These are phyloP conservation scores for Colletotrichum limetticola DNA, from an alignment of 2,329 filamentous ascomycete genomes.

Conservation along the genomic window DNA sequence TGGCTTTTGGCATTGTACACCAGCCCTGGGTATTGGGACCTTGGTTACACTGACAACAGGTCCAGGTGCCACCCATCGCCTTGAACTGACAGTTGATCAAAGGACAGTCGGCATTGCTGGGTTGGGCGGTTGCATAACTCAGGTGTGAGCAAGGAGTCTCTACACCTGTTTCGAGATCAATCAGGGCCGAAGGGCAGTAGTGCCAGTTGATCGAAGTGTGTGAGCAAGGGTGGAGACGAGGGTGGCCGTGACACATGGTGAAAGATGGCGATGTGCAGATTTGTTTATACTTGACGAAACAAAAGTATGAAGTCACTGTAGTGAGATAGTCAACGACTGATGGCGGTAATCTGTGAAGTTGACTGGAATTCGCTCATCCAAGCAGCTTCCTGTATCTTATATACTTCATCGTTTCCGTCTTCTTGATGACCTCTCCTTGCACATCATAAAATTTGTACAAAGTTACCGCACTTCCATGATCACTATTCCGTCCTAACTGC, in stretches of 20 bases:
- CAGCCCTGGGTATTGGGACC: conserved; percentile 64
- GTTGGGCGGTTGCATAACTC: conserved; percentile 58
- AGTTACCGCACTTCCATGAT: conserved; percentile 3
- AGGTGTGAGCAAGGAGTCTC: conserved; percentile 61
- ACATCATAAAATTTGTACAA: neutral
- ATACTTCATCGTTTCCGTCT: conserved; percentile 4
- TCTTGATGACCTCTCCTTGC: neutral
- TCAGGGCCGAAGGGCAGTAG: conserved; percentile 60
- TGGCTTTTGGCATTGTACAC: conserved; percentile 55
- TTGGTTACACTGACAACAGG: conserved; percentile 63
- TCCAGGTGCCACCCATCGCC: conserved; percentile 61
- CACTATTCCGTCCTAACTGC: conserved; percentile 19
- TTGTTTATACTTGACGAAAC: too few relatives aligned
- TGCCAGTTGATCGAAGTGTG: conserved; percentile 67
- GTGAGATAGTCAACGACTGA: neutral
- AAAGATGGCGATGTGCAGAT: neutral
- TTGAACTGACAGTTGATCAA: conserved; percentile 63
- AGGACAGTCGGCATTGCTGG: conserved; percentile 56
- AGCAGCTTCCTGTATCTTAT: conserved; percentile 11
- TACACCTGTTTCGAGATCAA: conserved; percentile 61
- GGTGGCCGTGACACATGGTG: conserved; percentile 66
- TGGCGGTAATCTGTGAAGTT: neutral
- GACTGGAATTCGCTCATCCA: neutral
- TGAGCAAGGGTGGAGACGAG: conserved; percentile 61
- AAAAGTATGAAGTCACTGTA: neutral